A percentile compares a stretch with the other conserved stretches of the same genome.
phyloP scores from a whole-genome alignment of 148 eudicot species.

The Nepenthes mirabilis region DNA sequence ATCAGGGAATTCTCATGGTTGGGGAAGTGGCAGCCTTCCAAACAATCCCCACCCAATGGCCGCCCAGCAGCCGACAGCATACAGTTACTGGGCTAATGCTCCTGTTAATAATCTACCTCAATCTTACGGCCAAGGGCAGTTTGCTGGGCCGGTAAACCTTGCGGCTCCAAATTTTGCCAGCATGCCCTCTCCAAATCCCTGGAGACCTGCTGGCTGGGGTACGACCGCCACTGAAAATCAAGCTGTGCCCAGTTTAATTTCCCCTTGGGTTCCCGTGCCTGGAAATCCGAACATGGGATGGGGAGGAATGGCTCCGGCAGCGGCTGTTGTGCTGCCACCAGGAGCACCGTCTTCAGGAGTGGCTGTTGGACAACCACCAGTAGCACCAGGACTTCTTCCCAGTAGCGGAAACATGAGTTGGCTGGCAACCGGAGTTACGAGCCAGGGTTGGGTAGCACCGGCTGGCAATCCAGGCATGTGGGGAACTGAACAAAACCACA shows the following conservation, averaged over 20 bases:
- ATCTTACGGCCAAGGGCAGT: constrained; percentile 26
- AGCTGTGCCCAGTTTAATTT: not conserved
- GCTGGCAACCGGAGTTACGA: constrained; percentile 25
- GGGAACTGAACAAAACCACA: constrained; percentile 34
- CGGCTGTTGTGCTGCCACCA: constrained; percentile 5
- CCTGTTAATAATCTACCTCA: constrained; percentile 16
- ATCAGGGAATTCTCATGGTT: not conserved
- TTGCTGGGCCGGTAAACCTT: constrained; percentile 29
- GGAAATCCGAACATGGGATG: constrained; percentile 55
- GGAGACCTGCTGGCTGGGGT: constrained; percentile 50
- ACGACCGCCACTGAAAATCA: constrained; percentile 4
- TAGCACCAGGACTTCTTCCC: constrained; percentile 14
- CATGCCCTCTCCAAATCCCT: constrained; percentile 23
- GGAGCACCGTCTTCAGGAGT: constrained; percentile 22
- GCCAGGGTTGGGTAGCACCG: constrained; percentile 33
- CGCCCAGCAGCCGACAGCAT: constrained; percentile 22
- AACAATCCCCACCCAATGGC: constrained; percentile 18
- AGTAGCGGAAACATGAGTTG: constrained; percentile 21
- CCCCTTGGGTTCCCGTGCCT: constrained; percentile 2
- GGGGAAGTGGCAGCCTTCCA: not conserved
- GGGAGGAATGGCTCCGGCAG: constrained; percentile 19
- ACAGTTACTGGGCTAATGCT: constrained; percentile 44
- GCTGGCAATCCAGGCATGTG: constrained; percentile 28
- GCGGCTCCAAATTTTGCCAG: constrained; percentile 20
- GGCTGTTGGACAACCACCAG: constrained; percentile 3